Conservation (phyloP, 345 rosid species). For the Arabis hirsuta region DNA sequence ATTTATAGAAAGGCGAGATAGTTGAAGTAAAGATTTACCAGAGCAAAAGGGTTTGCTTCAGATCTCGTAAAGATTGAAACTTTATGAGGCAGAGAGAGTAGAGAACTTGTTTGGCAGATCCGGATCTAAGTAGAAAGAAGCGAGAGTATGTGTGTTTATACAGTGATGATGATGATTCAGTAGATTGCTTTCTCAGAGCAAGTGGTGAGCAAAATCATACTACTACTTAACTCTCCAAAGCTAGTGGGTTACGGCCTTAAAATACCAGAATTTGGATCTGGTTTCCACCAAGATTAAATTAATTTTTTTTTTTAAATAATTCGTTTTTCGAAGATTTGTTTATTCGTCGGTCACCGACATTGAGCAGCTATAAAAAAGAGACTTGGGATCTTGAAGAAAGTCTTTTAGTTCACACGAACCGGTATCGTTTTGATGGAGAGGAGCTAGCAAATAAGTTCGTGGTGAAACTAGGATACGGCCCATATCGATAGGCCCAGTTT, state of each 20-base stretch:
- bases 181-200: not conserved
- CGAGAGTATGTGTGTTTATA: not conserved
- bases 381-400: not conserved
- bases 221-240: slow-evolving; percentile 5
- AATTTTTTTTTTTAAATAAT: not conserved
- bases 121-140: slow-evolving; percentile 32
- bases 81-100: slow-evolving; percentile 21
- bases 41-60: slow-evolving; percentile 16
- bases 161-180: not conserved
- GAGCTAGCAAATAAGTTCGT: too few species aligned
- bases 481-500: not conserved
- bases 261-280: slow-evolving; percentile 37
- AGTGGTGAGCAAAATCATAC: slow-evolving; percentile 26
- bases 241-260: slow-evolving; percentile 31
- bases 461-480: not conserved
- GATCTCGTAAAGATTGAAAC: slow-evolving; percentile 28
- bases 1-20: slow-evolving; percentile 9
- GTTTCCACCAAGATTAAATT: slow-evolving; percentile 9
- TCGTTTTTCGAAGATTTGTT: slow-evolving; percentile 1
- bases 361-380: not conserved
- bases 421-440: not conserved
- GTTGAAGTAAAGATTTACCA: slow-evolving; percentile 14
- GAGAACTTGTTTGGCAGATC: slow-evolving; percentile 25
- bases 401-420: too few species aligned
- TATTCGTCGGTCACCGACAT: slow-evolving; percentile 42